phyloP scores from a whole-genome alignment of 306 rosid genomes.

The Quercus variabilis region DNA sequence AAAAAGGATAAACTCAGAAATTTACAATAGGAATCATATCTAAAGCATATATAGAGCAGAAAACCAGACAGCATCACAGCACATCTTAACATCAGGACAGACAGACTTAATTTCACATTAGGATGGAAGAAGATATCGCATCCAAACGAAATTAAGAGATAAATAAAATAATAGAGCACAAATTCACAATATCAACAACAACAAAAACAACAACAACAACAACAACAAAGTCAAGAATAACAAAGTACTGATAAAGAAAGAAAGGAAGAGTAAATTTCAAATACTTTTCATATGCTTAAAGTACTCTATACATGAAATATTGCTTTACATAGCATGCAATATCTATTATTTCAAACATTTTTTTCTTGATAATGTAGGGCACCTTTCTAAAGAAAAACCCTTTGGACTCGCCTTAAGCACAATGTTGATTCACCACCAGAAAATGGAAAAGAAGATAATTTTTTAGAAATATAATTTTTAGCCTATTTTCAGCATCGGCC shows the following conservation, averaged over 20 bases:
- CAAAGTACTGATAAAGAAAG: not conserved
- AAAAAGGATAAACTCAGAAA: not conserved
- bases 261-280: not conserved
- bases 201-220: not conserved
- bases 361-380: no score
- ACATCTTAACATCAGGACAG: not conserved
- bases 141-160: not conserved
- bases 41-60: slow-evolving; percentile 4
- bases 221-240: not conserved
- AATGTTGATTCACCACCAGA: not conserved
- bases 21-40: not conserved
- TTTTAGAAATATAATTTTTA: not conserved
- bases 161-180: not conserved
- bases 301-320: no score
- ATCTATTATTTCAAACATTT: no score
- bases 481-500: no score
- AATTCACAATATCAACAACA: not conserved
- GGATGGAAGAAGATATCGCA: not conserved
- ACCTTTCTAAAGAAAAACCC: no score
- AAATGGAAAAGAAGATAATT: not conserved
- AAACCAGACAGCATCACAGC: not conserved
- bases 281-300: not conserved
- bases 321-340: no score
- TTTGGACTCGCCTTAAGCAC: not conserved
- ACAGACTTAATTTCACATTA: not conserved